These are phyloP conservation scores for Aspergillus melleus DNA, from an alignment of 2,329 filamentous ascomycete species.

Conservation along the genomic window DNA sequence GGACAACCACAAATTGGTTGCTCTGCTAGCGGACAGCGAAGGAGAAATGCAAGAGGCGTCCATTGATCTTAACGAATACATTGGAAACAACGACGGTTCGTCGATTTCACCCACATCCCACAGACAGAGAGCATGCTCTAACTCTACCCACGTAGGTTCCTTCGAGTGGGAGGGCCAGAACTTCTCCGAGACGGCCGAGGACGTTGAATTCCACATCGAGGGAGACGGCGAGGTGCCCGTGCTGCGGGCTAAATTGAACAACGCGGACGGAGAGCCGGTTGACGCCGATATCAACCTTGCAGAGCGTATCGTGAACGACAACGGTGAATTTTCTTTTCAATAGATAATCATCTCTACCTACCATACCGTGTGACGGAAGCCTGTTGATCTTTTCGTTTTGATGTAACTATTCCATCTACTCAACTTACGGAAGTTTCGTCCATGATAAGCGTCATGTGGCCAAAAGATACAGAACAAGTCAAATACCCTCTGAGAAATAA, in stretches of 20 bases:
- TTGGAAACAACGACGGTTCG: constrained; percentile 22
- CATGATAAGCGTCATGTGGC: not conserved
- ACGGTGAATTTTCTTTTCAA: constrained; percentile 12
- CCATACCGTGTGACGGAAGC: not conserved
- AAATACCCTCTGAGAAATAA: not conserved
- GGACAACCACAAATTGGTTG: constrained; percentile 13
- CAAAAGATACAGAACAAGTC: not conserved
- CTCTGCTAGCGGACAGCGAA: constrained; percentile 7
- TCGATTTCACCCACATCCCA: not conserved
- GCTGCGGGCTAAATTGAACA: constrained; percentile 14
- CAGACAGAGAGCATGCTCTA: not conserved
- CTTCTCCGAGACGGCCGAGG: constrained; percentile 15
- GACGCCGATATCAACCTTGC: constrained; percentile 17
- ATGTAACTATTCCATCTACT: not conserved
- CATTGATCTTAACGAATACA: constrained; percentile 16
- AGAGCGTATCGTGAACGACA: constrained; percentile 16
- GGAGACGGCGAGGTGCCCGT: constrained; percentile 18
- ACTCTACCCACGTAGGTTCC: constrained; percentile 4
- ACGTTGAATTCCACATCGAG: constrained; percentile 16
- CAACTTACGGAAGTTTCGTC: not conserved
- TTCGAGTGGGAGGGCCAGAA: constrained; percentile 18
- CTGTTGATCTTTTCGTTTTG: not conserved
- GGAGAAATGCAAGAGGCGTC: constrained; percentile 6
- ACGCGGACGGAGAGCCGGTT: not conserved
- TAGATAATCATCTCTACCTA: not conserved